Base-by-base conservation (phyloP, 2,329 filamentous ascomycete genomes). In the Neofusicoccum parvum region DNA sequence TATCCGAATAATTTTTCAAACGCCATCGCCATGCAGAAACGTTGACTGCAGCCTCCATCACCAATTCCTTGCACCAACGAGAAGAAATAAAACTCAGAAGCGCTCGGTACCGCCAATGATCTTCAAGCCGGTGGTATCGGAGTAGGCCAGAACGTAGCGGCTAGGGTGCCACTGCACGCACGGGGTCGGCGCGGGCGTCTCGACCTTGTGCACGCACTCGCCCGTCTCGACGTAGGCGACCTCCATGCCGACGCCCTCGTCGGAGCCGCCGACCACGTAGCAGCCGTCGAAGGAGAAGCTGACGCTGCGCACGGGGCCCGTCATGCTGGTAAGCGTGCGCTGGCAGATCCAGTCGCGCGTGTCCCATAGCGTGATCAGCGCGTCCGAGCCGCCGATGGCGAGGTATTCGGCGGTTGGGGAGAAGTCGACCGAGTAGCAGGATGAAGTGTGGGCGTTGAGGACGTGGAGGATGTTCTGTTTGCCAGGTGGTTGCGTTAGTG, bases 261-360 rank as follows among this genome's bases (percentile, higher is more conserved):
- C 90, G 66, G 89, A 90, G 20, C 90, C 91, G 10, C 88, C 90
- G 2, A 89, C 87, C 27, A 94, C 80, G 73, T 89, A 94, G 72
- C 86, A 88, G 1, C 91, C 91, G 71, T 94, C 91, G 76, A 91
- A 94, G 15, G 87, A 90, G 74, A 94, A 94, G 72, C 89, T 88
- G 65, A 94, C 82, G 73, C 86, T 91, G 72, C 87, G 85, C 34
- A 94, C 88, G 3, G 90, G 87, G 1, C 89, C 89, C 10, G 85
- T 83, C 80, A 92, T 90, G 70, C 86, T 84, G 41, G 87, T 87
- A 48, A 93, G 81, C 1, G 90, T 92, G 67, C 88, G 85, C 72
- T 89, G 85, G 73, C 90, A 93, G 65, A 91, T 87, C 90, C 90
- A 93, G 69, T 91, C 88, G 46, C 84, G 83, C 3, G 91, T 93